Conservation (phyloP, 495 filamentous ascomycete species). For the Cudoniella acicularis region DNA sequence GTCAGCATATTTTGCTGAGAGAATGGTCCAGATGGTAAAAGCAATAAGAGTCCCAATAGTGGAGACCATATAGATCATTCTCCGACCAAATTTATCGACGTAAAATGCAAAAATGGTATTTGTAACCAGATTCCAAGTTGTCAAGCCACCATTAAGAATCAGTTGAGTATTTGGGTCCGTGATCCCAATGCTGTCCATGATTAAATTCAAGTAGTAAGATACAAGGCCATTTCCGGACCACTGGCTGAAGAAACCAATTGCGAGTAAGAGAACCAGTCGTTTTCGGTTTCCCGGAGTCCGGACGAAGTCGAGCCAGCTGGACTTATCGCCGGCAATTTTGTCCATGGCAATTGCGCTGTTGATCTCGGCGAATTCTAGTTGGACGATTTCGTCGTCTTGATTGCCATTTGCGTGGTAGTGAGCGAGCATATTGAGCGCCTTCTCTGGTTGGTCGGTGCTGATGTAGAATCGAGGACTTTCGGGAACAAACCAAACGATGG, state of each 20-base stretch:
- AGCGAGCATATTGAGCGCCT: conserved; percentile 37
- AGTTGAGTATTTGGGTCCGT: conserved; percentile 14
- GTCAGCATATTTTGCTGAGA: conserved; percentile 4
- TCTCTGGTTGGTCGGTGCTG: conserved; percentile 35
- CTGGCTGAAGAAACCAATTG: conserved; percentile 47
- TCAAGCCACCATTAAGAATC: conserved; percentile 13
- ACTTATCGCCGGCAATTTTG: neutral
- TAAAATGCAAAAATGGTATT: conserved; percentile 25
- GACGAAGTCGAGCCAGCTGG: conserved; percentile 8
- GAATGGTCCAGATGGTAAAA: conserved; percentile 42
- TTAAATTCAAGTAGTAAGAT: conserved; percentile 50
- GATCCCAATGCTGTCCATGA: conserved; percentile 47
- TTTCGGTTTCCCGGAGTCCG: conserved; percentile 35
- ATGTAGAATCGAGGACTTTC: conserved; percentile 7
- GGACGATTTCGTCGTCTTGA: conserved; percentile 29
- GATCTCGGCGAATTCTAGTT: conserved; percentile 32
- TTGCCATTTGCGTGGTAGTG: conserved; percentile 31
- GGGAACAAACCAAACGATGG: conserved; percentile 8
- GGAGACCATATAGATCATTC: conserved; percentile 44
- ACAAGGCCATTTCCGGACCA: conserved; percentile 51
- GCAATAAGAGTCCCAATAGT: conserved; percentile 50
- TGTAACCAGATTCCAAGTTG: neutral
- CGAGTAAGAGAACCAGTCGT: conserved; percentile 44
- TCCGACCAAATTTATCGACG: conserved; percentile 43
- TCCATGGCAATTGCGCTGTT: neutral